Conservation (phyloP, 306 rosid species). For the Carpinus fangiana region DNA sequence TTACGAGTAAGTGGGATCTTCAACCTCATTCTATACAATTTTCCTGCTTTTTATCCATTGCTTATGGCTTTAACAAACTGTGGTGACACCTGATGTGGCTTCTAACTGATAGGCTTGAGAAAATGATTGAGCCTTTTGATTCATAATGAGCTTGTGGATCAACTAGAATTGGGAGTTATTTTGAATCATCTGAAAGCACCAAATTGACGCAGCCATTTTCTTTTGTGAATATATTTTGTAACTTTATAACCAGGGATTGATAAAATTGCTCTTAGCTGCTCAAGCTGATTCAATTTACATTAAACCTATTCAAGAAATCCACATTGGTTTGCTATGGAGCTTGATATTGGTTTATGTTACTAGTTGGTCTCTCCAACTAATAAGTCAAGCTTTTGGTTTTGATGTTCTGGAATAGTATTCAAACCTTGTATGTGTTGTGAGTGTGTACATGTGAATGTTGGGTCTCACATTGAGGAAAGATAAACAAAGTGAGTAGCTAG, state of each 20-base stretch:
- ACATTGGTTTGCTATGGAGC: neutral
- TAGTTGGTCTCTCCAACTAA: neutral
- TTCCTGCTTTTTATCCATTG: neutral
- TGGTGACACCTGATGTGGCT: neutral
- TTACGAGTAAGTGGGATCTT: constrained; percentile 68
- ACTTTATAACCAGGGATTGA: neutral
- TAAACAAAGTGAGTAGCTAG: no score
- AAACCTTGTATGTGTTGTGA: neutral
- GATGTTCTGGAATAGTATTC: neutral
- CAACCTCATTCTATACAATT: neutral
- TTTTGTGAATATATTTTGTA: neutral
- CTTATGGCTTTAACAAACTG: neutral
- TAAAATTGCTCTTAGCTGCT: neutral
- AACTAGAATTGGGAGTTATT: neutral
- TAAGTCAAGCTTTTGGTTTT: neutral
- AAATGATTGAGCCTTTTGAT: neutral
- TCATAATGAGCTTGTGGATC: neutral
- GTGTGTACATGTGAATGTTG: no score
- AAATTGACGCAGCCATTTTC: neutral
- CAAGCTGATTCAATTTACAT: neutral
- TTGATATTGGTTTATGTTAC: neutral
- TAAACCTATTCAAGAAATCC: neutral
- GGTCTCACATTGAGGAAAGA: no score
- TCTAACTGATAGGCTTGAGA: neutral
- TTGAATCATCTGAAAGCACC: neutral